Evolutionary conservation across 2,329 filamentous ascomycete species (phyloP), one percentile per base, ranked within the genome.

Genomic region (Knufia petricola): DNA sequence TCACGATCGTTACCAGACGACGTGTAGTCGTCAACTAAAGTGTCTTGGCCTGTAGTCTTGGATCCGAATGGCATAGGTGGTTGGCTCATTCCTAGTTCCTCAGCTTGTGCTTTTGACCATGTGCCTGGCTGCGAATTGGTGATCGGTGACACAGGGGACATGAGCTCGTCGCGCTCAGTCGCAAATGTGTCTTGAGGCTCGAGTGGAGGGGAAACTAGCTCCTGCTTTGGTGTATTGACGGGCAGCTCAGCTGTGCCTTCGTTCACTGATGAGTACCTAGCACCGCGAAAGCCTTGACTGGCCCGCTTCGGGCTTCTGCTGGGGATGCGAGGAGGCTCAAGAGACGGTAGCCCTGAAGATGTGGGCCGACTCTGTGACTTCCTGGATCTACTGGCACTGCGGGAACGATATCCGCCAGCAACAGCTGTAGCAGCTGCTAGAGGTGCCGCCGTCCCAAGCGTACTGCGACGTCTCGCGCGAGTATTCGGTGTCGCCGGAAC

Each of bases 391-490:
- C 44, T 28, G 12, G 19, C 13, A 28, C 44, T 26, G 26, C 17
- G 15, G 4, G 9, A 4, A 17, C 13, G 39, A 26, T 9, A 30
- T 3, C 37, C n/a, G 23, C 30, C 28, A n/a, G 15, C 42, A 23
- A 51, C 24, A 17, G 48, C 34, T n/a, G 53, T 48, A n/a, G 36
- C 44, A 13, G 50, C 44, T 4, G 42, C 46, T 1, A 44, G n/a
- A 20, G 53, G 48, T 10, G 42, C 45, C n/a, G 41, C 38, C n/a
- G 51, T 30, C 26, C 51, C 48, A 1, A 50, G 48, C 10, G 41
- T 44, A 21, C 53, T 57, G 44, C 55, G 46, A 3, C 50, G 50
- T 34, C 53, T 46, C 32, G 43, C 50, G 26, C 50, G 48, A 17
- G 43, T 39, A 6, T 40, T 24, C 8, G 50, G 48, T 21, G 44